Conservation (phyloP, 352 stramenopile species). For the Pythium catenulatum region DNA sequence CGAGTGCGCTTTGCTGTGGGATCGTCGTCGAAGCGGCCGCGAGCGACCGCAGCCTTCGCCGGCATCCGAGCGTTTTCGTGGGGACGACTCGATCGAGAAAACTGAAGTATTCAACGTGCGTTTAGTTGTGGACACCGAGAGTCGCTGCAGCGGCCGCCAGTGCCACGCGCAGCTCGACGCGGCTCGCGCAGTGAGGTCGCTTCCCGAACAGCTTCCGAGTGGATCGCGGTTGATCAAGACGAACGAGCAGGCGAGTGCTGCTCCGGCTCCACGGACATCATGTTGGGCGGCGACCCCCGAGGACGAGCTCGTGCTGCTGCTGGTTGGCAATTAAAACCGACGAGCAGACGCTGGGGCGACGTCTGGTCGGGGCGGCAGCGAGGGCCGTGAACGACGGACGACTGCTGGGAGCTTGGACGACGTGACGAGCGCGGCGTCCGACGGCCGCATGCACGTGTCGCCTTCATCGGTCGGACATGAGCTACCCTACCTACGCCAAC, state of each 20-base stretch:
- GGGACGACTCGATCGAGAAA: conserved; percentile 72
- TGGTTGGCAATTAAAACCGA: too few species aligned
- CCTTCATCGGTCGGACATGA: too few species aligned
- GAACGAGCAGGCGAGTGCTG: conserved; percentile 31
- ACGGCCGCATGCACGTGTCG: too few species aligned
- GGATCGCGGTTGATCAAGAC: conserved; percentile 56
- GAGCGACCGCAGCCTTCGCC: conserved; percentile 67
- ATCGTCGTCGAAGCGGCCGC: conserved; percentile 70
- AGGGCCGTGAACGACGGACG: too few species aligned
- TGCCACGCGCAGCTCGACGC: conserved; percentile 17
- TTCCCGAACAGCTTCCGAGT: conserved; percentile 81
- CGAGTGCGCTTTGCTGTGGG: conserved; percentile 82
- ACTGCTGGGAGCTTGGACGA: too few species aligned
- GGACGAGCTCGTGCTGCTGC: too few species aligned
- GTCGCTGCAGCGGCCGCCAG: conserved; percentile 40
- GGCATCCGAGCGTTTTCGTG: conserved; percentile 68
- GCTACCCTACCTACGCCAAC: too few species aligned
- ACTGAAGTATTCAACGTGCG: conserved; percentile 78
- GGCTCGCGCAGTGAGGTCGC: conserved; percentile 69
- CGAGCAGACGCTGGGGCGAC: too few species aligned
- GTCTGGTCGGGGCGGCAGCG: too few species aligned
- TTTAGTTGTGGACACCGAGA: conserved; percentile 64
- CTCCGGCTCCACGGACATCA: too few species aligned
- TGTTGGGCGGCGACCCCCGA: too few species aligned
- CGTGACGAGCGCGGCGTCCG: too few species aligned